A percentile compares a stretch with the other conserved stretches of the same genome.
These are phyloP conservation scores for Bryopsis sp. DNA, from an alignment of 139 green algal species.

Conservation along the genomic window DNA sequence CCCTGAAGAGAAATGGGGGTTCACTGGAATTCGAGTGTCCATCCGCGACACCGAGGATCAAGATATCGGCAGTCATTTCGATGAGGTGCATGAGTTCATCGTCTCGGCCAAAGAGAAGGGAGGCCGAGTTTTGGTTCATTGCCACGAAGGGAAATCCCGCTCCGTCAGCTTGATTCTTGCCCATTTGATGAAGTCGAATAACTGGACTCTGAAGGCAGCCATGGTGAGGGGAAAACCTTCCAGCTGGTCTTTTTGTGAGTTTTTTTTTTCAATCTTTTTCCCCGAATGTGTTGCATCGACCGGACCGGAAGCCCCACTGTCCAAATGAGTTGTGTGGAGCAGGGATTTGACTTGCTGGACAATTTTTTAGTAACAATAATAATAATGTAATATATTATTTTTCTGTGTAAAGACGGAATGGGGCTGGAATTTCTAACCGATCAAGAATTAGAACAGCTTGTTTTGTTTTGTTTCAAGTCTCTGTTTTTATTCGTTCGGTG, in stretches of 20 bases:
- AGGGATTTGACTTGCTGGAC: neutral
- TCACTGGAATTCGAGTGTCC: constrained; percentile 42
- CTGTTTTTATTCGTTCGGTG: neutral
- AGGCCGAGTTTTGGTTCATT: constrained; percentile 76
- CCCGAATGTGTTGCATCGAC: neutral
- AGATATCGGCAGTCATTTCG: constrained; percentile 58
- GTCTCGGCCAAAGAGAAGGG: constrained; percentile 29
- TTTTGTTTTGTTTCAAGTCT: constrained; percentile 1
- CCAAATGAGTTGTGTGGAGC: neutral
- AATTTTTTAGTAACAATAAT: neutral
- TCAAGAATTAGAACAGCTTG: too few relatives aligned
- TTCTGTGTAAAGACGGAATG: neutral
- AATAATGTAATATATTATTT: neutral
- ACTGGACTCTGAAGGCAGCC: constrained; percentile 45
- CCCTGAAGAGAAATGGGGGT: constrained; percentile 22
- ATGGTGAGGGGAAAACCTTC: constrained; percentile 25
- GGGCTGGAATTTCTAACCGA: neutral
- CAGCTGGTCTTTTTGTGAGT: constrained; percentile 17
- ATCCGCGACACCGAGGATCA: constrained; percentile 71
- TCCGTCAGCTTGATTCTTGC: constrained; percentile 62
- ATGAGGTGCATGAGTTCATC: constrained; percentile 51
- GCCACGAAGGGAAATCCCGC: constrained; percentile 69
- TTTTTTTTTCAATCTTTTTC: neutral
- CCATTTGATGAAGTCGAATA: constrained; percentile 52
- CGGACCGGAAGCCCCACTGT: too few relatives aligned